These are phyloP conservation scores for Orobanche coerulescens DNA, from an alignment of 257 asterid species.

Conservation along the genomic window DNA sequence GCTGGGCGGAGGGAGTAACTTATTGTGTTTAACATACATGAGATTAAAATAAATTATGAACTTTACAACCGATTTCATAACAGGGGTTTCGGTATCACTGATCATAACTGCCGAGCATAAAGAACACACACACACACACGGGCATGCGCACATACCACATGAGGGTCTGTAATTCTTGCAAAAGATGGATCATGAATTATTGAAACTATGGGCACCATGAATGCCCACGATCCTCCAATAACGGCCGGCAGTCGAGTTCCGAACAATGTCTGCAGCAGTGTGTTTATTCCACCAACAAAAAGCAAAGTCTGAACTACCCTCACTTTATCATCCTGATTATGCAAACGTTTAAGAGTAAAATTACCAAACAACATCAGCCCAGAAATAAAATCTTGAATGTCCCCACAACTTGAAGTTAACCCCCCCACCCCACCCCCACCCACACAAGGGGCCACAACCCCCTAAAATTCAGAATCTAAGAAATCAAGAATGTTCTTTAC, in stretches of 20 bases:
- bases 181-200: constrained; percentile 80
- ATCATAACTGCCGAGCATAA: background rate
- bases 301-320: constrained; percentile 88
- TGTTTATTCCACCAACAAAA: constrained; percentile 83
- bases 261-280: constrained; percentile 78
- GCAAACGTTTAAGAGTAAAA: constrained; percentile 11
- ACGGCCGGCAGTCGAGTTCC: constrained; percentile 92
- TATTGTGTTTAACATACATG: too few relatives aligned
- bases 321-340: constrained; percentile 70
- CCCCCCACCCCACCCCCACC: too few relatives aligned
- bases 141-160: constrained; percentile 57
- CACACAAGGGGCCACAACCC: too few relatives aligned
- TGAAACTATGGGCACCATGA: constrained; percentile 77
- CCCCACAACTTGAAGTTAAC: too few relatives aligned
- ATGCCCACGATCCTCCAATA: constrained; percentile 99
- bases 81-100: too few relatives aligned
- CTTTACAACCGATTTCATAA: too few relatives aligned
- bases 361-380: background rate
- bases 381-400: too few relatives aligned
- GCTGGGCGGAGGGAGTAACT: too few relatives aligned
- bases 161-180: constrained; percentile 65
- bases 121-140: too few relatives aligned
- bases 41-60: too few relatives aligned
- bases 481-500: background rate
- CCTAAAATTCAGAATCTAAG: background rate